A percentile compares a stretch with the other conserved stretches of the same genome.
These are phyloP conservation scores for Dacryopinax primogenitus DNA, from an alignment of 768 basidiomycete species.

Conservation along the genomic window DNA sequence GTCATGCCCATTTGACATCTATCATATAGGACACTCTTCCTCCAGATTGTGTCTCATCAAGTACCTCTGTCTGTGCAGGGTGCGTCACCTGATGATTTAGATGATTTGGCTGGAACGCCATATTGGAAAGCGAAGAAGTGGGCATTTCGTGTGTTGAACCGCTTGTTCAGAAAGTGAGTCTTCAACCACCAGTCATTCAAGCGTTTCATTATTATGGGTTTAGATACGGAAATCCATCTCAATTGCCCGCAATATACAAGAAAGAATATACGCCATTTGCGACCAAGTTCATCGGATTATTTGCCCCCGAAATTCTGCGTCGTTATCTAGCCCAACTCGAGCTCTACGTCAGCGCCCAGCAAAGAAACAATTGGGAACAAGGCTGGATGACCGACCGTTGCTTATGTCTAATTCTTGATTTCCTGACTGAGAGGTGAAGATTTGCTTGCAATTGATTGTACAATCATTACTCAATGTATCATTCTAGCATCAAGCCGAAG, in stretches of 20 bases:
- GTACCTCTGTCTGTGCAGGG: neutral
- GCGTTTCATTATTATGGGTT: neutral
- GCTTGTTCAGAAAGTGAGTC: slow-evolving; percentile 58
- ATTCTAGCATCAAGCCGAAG: slow-evolving; percentile 70
- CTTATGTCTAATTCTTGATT: slow-evolving; percentile 70
- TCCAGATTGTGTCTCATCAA: slow-evolving; percentile 1
- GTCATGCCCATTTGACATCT: neutral
- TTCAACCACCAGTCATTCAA: neutral
- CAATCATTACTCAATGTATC: neutral
- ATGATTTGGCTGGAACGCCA: slow-evolving; percentile 7
- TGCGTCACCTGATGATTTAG: neutral
- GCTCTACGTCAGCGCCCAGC: slow-evolving; percentile 42
- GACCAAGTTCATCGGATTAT: slow-evolving; percentile 58
- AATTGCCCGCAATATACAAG: slow-evolving; percentile 61
- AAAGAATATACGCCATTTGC: slow-evolving; percentile 59
- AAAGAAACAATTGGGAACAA: slow-evolving; percentile 30
- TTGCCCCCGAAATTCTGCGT: slow-evolving; percentile 79
- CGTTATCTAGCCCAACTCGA: slow-evolving; percentile 61
- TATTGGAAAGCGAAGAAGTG: slow-evolving; percentile 95
- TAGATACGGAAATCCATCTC: slow-evolving; percentile 78
- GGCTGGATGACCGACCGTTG: slow-evolving; percentile 73
- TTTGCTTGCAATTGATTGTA: neutral
- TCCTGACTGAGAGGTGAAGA: slow-evolving; percentile 75
- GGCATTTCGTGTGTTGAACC: slow-evolving; percentile 70
- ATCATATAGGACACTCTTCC: neutral